Conservation (phyloP, 140 eudicot species). For the Stevia rebaudiana region DNA sequence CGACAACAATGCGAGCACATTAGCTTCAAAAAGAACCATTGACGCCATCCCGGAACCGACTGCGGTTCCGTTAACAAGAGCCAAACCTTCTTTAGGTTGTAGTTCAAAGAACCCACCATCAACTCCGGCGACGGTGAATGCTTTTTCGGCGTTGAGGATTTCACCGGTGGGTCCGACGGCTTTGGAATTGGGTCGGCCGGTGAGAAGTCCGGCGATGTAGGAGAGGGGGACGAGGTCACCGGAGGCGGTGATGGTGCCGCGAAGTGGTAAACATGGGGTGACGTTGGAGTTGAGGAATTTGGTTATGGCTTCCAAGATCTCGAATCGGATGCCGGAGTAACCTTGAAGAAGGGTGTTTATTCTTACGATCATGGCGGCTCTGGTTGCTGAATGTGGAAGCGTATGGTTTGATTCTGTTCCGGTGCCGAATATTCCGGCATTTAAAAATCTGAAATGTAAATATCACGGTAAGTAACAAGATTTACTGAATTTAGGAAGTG, state of each 20-base stretch:
- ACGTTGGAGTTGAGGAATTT: slow-evolving; percentile 68
- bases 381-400: slow-evolving; percentile 58
- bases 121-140: slow-evolving; percentile 58
- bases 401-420: slow-evolving; percentile 55
- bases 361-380: slow-evolving; percentile 92
- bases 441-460: slow-evolving; percentile 48
- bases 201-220: slow-evolving; percentile 81
- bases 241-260: slow-evolving; percentile 89
- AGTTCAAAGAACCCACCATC: slow-evolving; percentile 57
- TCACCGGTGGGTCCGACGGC: slow-evolving; percentile 61
- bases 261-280: slow-evolving; percentile 78
- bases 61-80: slow-evolving; percentile 80
- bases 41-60: slow-evolving; percentile 94
- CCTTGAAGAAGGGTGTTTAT: slow-evolving; percentile 93
- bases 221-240: slow-evolving; percentile 90
- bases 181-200: slow-evolving; percentile 75
- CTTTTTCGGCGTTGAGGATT: slow-evolving; percentile 44
- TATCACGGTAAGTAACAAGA: too few relatives aligned
- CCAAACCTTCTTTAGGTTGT: slow-evolving; percentile 87
- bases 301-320: slow-evolving; percentile 73
- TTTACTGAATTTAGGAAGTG: too few relatives aligned
- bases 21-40: slow-evolving; percentile 79
- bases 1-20: slow-evolving; percentile 53
- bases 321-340: slow-evolving; percentile 84
- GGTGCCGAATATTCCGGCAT: slow-evolving; percentile 79